A percentile compares a stretch with the other conserved stretches of the same genome.
phyloP scores from a whole-genome alignment of 768 basidiomycete genomes.

The Hericium erinaceus region DNA sequence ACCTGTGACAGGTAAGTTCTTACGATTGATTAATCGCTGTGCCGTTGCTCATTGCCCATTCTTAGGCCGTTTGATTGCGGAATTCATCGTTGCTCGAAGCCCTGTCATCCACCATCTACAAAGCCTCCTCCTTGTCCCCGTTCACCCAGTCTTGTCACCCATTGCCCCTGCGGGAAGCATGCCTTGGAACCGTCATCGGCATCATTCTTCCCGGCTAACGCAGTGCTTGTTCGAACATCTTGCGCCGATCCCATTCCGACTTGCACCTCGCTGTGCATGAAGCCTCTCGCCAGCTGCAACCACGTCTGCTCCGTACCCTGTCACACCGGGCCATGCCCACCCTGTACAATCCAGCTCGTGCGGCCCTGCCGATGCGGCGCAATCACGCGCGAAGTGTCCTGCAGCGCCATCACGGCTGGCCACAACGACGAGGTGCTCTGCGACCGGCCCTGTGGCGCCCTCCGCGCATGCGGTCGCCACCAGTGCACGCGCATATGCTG shows the following conservation, averaged over 20 bases:
- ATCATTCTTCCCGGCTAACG: slow-evolving; percentile 26
- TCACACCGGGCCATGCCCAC: slow-evolving; percentile 73
- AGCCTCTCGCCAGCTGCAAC: slow-evolving; percentile 51
- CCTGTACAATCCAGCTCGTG: slow-evolving; percentile 60
- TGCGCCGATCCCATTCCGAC: slow-evolving; percentile 80
- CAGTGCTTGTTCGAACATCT: slow-evolving; percentile 27
- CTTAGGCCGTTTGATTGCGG: slow-evolving; percentile 66
- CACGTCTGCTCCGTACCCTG: slow-evolving; percentile 68
- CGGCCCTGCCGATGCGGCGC: slow-evolving; percentile 84
- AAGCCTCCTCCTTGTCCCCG: slow-evolving; percentile 56
- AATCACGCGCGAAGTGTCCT: slow-evolving; percentile 46
- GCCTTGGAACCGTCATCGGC: slow-evolving; percentile 33
- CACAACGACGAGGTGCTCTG: slow-evolving; percentile 55
- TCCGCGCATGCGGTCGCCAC: slow-evolving; percentile 81
- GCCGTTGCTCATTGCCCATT: neutral
- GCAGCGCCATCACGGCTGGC: slow-evolving; percentile 35
- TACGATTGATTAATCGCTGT: neutral
- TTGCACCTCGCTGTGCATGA: slow-evolving; percentile 61
- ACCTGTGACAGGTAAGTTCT: slow-evolving; percentile 46
- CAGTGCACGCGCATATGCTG: slow-evolving; percentile 83
- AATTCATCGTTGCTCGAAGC: slow-evolving; percentile 58
- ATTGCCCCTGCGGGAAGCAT: slow-evolving; percentile 78
- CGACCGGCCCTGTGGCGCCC: slow-evolving; percentile 65
- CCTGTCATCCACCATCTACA: slow-evolving; percentile 69
- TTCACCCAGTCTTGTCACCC: slow-evolving; percentile 55